These are phyloP conservation scores for Spatholobus suberectus DNA, from an alignment of 306 rosid genomes.

Conservation along the genomic window DNA sequence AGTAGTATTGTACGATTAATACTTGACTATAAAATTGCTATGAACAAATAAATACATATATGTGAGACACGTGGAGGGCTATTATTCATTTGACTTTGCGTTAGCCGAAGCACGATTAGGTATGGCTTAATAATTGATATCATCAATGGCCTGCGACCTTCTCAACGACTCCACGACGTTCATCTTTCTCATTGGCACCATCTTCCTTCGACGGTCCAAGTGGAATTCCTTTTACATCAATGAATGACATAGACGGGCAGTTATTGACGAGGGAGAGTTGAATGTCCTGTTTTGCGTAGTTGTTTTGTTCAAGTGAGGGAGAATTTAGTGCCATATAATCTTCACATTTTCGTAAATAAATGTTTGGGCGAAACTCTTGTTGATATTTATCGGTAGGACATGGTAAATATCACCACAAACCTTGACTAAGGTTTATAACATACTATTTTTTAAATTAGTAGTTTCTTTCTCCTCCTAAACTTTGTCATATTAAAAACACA, in stretches of 20 bases:
- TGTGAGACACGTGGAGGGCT: constrained; percentile 35
- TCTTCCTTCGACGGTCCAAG: not conserved
- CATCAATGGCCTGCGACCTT: constrained; percentile 19
- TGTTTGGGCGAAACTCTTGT: not conserved
- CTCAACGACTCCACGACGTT: not conserved
- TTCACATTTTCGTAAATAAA: not conserved
- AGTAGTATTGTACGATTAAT: not conserved
- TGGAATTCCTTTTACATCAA: constrained; percentile 4
- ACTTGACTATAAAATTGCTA: not conserved
- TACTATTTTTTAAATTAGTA: no score
- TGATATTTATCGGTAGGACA: not conserved
- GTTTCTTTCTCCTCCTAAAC: not conserved
- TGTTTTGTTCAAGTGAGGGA: not conserved
- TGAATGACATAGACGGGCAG: not conserved
- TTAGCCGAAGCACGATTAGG: not conserved
- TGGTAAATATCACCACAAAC: not conserved
- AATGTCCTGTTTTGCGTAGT: not conserved
- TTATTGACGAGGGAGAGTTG: not conserved
- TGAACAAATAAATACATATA: not conserved
- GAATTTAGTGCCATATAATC: not conserved
- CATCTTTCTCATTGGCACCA: not conserved
- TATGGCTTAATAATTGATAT: constrained; percentile 3
- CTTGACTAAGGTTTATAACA: no score
- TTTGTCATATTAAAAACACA: no score
- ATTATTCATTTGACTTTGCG: constrained; percentile 7